Evolutionary conservation across 2,329 filamentous ascomycete species (phyloP), one percentile per base, ranked within the genome.

Genomic region (Ceratocystis destructans): DNA sequence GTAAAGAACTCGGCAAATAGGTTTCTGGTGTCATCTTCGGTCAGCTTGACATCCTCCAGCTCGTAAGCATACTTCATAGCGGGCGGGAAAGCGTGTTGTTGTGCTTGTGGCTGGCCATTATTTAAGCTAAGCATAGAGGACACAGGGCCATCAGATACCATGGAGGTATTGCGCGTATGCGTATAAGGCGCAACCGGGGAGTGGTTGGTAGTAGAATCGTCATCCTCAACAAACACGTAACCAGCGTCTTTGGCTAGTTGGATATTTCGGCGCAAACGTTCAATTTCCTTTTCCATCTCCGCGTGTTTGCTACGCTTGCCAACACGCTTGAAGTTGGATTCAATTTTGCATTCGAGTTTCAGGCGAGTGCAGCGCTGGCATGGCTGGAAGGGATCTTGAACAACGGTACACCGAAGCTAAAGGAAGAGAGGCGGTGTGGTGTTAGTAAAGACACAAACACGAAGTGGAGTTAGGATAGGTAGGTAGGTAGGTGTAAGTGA

Each of bases 231-330:
- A 33, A 82, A 70, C 15, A 79, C 72, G 70, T 79, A 86, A 67
- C 85, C 84, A 71, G 86, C 82, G 22, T 79, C 72, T 71, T 83
- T 80, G 68, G 86, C 85, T 69, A 80, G 79, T 66, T 82, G 77
- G 69, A 88, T 79, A 71, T 80, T 83, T 59, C 84, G 81, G 64
- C 85, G 82, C 70, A 87, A 76, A 69, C 79, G 83, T 67, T 89
- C 87, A 72, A 92, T 89, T 75, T 92, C 87, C 76, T 86, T 88
- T 73, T 90, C 88, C 88, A 92, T 92, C 76, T 92, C 89, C 72
- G 88, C 88, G 75, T 93, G 88, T 74, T 89, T 88, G 70, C 85
- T 88, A 53, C 89, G 83, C 78, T 94, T 94, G 69, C 89, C 87
- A 20, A 92, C 80, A 71, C 89, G 86, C 80, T 91, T 92, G 77